Percentiles rank a stretch among this genome's conserved stretches.
Evolutionary conservation across 495 filamentous ascomycete species (phyloP).

Genomic region (Cetradonia linearis): DNA sequence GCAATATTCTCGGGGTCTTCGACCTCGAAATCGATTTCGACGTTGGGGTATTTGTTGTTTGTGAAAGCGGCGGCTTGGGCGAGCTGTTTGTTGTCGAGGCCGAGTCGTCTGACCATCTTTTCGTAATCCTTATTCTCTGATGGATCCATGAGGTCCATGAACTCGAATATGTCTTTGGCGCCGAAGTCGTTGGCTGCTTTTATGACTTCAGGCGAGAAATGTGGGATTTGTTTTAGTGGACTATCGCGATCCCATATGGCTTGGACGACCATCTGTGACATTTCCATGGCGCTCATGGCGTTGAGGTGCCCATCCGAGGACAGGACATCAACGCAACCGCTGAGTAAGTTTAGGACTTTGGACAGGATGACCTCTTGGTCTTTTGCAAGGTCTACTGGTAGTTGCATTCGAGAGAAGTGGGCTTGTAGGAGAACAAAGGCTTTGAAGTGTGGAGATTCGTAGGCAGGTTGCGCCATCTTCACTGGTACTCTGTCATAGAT

Average conservation of each 20-base stretch:
- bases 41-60: slow-evolving; percentile 91
- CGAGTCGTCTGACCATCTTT: slow-evolving; percentile 61
- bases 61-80: slow-evolving; percentile 86
- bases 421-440: slow-evolving; percentile 93
- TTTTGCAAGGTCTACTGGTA: slow-evolving; percentile 93
- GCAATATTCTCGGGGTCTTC: slow-evolving; percentile 69
- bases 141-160: slow-evolving; percentile 98
- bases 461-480: slow-evolving; percentile 78
- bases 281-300: slow-evolving; percentile 96
- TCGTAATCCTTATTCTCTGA: slow-evolving; percentile 74
- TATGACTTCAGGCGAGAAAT: slow-evolving; percentile 77
- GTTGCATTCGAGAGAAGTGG: slow-evolving; percentile 93
- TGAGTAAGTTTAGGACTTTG: slow-evolving; percentile 79
- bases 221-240: slow-evolving; percentile 93
- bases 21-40: slow-evolving; percentile 81
- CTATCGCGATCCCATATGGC: slow-evolving; percentile 98
- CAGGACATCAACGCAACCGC: slow-evolving; percentile 87
- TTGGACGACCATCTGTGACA: slow-evolving; percentile 99
- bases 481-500: slow-evolving; percentile 92
- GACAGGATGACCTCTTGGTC: slow-evolving; percentile 84
- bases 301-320: slow-evolving; percentile 94
- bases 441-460: slow-evolving; percentile 96
- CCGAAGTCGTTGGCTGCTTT: slow-evolving; percentile 71
- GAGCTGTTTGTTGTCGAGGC: slow-evolving; percentile 71
- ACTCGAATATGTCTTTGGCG: slow-evolving; percentile 89